A percentile compares a stretch with the other conserved stretches of the same genome.
Evolutionary conservation across 306 rosid species (phyloP).

Genomic region (Malus asiatica): DNA sequence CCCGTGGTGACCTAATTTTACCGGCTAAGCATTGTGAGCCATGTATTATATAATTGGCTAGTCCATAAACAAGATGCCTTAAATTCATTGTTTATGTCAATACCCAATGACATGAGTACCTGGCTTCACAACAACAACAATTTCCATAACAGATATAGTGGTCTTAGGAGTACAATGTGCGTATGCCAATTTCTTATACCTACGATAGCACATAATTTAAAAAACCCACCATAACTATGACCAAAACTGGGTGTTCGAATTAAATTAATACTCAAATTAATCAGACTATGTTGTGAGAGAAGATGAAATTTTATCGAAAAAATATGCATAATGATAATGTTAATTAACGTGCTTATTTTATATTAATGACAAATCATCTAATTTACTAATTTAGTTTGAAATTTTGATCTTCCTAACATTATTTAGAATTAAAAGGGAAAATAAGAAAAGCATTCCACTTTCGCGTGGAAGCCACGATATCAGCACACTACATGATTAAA

Average conservation of each 20-base stretch:
- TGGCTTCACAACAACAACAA: not conserved
- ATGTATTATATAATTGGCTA: not conserved
- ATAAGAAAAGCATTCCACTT: conserved; percentile 14
- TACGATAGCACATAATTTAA: not conserved
- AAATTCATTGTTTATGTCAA: not conserved
- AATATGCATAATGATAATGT: not conserved
- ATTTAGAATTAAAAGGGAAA: not conserved
- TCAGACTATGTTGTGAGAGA: not conserved
- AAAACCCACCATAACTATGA: not conserved
- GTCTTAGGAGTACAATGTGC: not conserved
- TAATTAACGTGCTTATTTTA: too few species aligned
- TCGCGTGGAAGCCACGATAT: conserved; percentile 31
- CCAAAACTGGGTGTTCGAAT: not conserved
- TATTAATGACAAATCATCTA: too few species aligned
- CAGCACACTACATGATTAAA: conserved; percentile 9
- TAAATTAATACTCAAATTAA: not conserved
- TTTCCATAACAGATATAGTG: not conserved
- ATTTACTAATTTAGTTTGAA: too few species aligned
- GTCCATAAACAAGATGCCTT: not conserved
- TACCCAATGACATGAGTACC: not conserved
- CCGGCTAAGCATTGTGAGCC: not conserved
- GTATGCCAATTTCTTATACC: not conserved
- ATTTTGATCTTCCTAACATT: too few species aligned
- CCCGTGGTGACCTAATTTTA: conserved; percentile 6
- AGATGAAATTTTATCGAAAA: not conserved